These are phyloP conservation scores for Ceriops tagal DNA, from an alignment of 345 rosid species.

Conservation along the genomic window DNA sequence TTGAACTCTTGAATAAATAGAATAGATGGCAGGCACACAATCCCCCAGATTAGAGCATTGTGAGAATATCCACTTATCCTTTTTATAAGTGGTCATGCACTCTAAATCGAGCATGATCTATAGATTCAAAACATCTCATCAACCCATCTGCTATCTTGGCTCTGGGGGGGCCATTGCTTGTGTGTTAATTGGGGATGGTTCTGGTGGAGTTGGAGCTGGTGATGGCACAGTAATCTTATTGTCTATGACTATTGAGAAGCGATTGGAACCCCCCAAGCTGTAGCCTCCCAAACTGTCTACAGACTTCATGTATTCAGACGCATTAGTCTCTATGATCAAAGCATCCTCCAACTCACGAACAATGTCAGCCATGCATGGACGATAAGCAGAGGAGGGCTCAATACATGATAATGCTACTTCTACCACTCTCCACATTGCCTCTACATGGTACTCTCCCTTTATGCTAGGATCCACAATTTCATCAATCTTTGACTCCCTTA, in stretches of 20 bases:
- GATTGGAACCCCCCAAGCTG: slow-evolving; percentile 52
- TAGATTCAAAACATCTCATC: slow-evolving; percentile 6
- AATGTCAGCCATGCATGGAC: slow-evolving; percentile 58
- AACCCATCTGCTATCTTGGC: slow-evolving; percentile 38
- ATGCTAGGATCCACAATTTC: slow-evolving; percentile 65
- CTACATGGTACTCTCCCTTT: slow-evolving; percentile 65
- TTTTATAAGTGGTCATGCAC: neutral
- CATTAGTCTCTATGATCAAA: slow-evolving; percentile 70
- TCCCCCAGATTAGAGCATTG: slow-evolving; percentile 6
- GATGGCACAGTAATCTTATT: slow-evolving; percentile 38
- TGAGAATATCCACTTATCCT: slow-evolving; percentile 11
- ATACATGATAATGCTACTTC: slow-evolving; percentile 69
- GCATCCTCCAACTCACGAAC: slow-evolving; percentile 73
- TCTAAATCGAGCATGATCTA: slow-evolving; percentile 16
- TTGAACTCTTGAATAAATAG: neutral
- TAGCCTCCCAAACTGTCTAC: slow-evolving; percentile 61
- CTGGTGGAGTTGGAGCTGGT: slow-evolving; percentile 34
- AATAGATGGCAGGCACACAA: neutral
- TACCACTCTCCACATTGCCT: slow-evolving; percentile 77
- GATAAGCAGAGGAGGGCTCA: slow-evolving; percentile 53
- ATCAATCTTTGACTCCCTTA: slow-evolving; percentile 63
- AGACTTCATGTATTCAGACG: slow-evolving; percentile 71
- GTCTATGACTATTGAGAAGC: slow-evolving; percentile 42
- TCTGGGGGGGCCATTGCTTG: slow-evolving; percentile 46
- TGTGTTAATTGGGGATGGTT: slow-evolving; percentile 38